These are phyloP conservation scores for Exophiala sideris DNA, from an alignment of 2,329 filamentous ascomycete genomes.

Conservation along the genomic window DNA sequence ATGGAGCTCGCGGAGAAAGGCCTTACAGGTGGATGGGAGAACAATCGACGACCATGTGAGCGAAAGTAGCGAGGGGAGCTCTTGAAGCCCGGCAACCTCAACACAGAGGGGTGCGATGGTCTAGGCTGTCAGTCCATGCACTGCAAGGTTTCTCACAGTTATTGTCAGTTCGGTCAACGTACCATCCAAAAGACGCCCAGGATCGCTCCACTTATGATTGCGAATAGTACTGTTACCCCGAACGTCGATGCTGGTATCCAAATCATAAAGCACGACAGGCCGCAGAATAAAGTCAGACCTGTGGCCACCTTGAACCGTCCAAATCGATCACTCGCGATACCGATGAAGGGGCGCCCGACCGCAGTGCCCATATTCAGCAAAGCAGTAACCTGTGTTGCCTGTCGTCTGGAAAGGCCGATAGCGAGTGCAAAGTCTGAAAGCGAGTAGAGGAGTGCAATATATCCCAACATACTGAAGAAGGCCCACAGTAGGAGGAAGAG, in stretches of 20 bases:
- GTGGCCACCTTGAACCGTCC: slow-evolving; percentile 43
- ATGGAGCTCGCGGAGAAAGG: neutral
- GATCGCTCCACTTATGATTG: slow-evolving; percentile 42
- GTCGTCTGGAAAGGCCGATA: slow-evolving; percentile 38
- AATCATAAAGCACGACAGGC: slow-evolving; percentile 39
- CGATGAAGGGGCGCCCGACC: slow-evolving; percentile 46
- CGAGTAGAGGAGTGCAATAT: slow-evolving; percentile 47
- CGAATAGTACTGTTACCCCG: slow-evolving; percentile 43
- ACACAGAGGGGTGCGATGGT: slow-evolving; percentile 29
- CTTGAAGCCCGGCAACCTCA: slow-evolving; percentile 29
- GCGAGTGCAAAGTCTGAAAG: slow-evolving; percentile 46
- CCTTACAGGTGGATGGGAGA: slow-evolving; percentile 46
- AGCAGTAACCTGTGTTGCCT: slow-evolving; percentile 41
- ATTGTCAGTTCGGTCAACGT: neutral
- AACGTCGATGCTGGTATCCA: slow-evolving; percentile 46
- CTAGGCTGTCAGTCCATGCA: slow-evolving; percentile 10
- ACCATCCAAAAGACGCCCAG: slow-evolving; percentile 48
- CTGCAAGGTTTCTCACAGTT: neutral
- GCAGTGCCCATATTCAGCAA: slow-evolving; percentile 48
- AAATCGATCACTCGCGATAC: slow-evolving; percentile 43
- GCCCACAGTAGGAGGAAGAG: slow-evolving; percentile 35
- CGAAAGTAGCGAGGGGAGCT: slow-evolving; percentile 28
- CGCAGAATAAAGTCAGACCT: slow-evolving; percentile 37
- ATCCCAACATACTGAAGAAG: slow-evolving; percentile 47
- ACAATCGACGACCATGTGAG: slow-evolving; percentile 29